Evolutionary conservation across 2,329 filamentous ascomycete species (phyloP), one percentile per base, ranked within the genome.

Genomic region (Phoma sp.): DNA sequence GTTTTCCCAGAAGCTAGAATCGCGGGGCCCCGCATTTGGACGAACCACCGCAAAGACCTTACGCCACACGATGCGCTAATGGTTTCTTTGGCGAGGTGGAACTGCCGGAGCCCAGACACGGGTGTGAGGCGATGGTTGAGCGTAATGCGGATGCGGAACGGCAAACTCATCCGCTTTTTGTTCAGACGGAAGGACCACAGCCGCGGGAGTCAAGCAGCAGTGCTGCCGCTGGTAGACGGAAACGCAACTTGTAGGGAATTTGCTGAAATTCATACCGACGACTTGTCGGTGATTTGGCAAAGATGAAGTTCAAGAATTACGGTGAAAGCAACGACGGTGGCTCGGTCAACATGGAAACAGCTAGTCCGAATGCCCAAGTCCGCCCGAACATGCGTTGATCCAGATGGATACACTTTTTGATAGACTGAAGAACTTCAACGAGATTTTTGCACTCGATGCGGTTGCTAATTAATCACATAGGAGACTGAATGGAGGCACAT

Each of bases 11-110:
- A n/a, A 30, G 37, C 57, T 54, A 60, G 52, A 43, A 48, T 25
- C 57, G 60, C 60, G 60, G 60, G 60, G 60, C 60, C 60, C 60
- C 59, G 52, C 56, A 49, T 53, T 43, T 34, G 32, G 42, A 45
- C 56, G 53, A 62, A 57, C 49, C 37, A 58, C 26, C 21, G 42
- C 36, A 28, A 26, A 38, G 39, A 33, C 45, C 46, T 28, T 39
- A 38, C 39, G 49, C 52, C 58, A 53, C 47, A 25, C 28, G 46
- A 33, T 29, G 23, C 37, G 30, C 47, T 49, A 42, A 49, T 23
- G 47, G 38, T 49, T 10, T 11, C 32, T 17, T 7, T 42, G 3
- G 37, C 23, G 15, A 39, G 11, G n/a, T n/a, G 20, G 7, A 12
- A 18, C 2, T 39, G 43, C 43, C 43, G 34, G 39, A 25, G 29